A percentile compares a stretch with the other conserved stretches of the same genome.
Conservation (phyloP, 129 eudicot genomes). For the Apium graveolens region DNA sequence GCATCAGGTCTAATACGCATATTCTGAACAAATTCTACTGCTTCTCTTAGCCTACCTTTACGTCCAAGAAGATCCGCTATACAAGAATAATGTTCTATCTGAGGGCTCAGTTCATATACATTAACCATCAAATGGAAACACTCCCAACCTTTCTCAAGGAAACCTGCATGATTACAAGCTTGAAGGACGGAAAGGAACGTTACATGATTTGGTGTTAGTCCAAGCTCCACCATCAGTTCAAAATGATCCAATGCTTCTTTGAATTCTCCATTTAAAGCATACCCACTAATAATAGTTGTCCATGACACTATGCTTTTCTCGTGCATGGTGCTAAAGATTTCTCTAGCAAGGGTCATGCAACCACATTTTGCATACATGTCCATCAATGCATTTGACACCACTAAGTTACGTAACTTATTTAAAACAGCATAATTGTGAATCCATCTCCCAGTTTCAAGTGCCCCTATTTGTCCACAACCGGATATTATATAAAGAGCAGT, state of each 20-base stretch:
- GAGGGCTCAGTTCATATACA: slow-evolving; percentile 34
- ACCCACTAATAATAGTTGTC: slow-evolving; percentile 68
- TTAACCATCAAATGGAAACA: slow-evolving; percentile 30
- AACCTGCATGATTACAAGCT: slow-evolving; percentile 86
- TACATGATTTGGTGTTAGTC: slow-evolving; percentile 56
- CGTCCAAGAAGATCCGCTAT: slow-evolving; percentile 89
- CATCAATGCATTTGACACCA: slow-evolving; percentile 66
- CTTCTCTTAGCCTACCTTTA: slow-evolving; percentile 60
- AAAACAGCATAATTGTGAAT: slow-evolving; percentile 34
- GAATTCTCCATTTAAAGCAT: slow-evolving; percentile 55
- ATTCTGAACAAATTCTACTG: slow-evolving; percentile 42
- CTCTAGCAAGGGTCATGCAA: slow-evolving; percentile 43
- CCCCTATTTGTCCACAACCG: slow-evolving; percentile 65
- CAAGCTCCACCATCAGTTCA: slow-evolving; percentile 36
- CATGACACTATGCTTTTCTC: slow-evolving; percentile 56
- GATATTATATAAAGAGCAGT: slow-evolving; percentile 51
- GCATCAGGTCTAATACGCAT: slow-evolving; percentile 68
- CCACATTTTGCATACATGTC: slow-evolving; percentile 91
- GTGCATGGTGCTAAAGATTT: slow-evolving; percentile 44
- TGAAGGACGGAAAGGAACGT: slow-evolving; percentile 73
- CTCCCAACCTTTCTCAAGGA: slow-evolving; percentile 56
- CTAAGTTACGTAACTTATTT: slow-evolving; percentile 30
- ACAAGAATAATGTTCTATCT: slow-evolving; percentile 63
- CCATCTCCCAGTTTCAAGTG: slow-evolving; percentile 75
- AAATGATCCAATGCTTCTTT: slow-evolving; percentile 48